Conservation (phyloP, 1,284 basidiomycete genomes). For the Cutaneotrichosporon sp. region DNA sequence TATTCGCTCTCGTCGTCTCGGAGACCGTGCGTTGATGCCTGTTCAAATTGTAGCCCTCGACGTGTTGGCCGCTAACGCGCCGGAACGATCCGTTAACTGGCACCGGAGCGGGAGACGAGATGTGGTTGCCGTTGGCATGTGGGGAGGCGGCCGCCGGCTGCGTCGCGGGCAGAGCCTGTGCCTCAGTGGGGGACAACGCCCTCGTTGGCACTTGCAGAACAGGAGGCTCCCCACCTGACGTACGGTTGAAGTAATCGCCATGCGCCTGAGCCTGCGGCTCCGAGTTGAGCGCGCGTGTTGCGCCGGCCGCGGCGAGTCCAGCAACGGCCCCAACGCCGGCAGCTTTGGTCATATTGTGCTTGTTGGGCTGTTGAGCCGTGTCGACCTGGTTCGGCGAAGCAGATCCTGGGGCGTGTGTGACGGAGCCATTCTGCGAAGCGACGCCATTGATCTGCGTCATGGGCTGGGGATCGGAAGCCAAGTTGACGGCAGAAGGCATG, state of each 20-base stretch:
- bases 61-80: slow-evolving; percentile 8
- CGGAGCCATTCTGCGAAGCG: not conserved
- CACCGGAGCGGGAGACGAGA: not conserved
- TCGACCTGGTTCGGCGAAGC: not conserved
- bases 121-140: not conserved
- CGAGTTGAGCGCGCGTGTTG: not conserved
- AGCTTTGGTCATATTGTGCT: not conserved
- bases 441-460: not conserved
- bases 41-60: not conserved
- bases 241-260: not conserved
- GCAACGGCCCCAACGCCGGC: not conserved
- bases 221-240: not conserved
- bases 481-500: not conserved
- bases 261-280: not conserved
- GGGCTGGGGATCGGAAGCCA: not conserved
- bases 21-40: not conserved
- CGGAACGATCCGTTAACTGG: not conserved
- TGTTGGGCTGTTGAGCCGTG: not conserved
- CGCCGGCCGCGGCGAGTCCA: not conserved
- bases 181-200: not conserved
- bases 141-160: not conserved
- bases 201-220: not conserved
- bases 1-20: slow-evolving; percentile 3
- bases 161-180: not conserved
- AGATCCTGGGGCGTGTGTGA: not conserved